Percentiles rank a stretch among this genome's conserved stretches.
These are phyloP conservation scores for Hevea brasiliensis DNA, from an alignment of 345 rosid genomes.

Conservation along the genomic window DNA sequence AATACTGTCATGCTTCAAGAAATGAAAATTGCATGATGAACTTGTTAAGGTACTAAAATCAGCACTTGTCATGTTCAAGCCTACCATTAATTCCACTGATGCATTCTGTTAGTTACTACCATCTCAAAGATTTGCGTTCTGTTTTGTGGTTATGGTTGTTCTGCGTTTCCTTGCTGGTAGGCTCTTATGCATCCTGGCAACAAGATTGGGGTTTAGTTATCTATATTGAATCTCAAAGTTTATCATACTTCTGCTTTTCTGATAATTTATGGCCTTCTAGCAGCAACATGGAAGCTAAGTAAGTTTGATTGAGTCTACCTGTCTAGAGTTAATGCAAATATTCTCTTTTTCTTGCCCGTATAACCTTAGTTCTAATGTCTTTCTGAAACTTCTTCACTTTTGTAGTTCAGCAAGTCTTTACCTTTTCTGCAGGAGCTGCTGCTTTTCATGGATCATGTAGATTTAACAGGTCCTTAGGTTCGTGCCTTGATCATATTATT, in stretches of 20 bases:
- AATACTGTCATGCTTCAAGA: neutral
- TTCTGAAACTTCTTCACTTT: neutral
- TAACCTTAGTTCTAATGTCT: neutral
- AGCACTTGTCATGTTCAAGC: neutral
- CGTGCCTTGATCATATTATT: slow-evolving; percentile 61
- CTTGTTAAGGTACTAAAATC: neutral
- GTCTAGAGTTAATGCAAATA: slow-evolving; percentile 32
- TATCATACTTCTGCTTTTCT: slow-evolving; percentile 4
- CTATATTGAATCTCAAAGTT: slow-evolving; percentile 1
- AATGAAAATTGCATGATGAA: neutral
- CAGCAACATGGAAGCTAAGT: slow-evolving; percentile 49
- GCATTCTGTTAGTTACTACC: neutral
- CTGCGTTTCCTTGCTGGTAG: neutral
- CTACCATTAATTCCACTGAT: neutral
- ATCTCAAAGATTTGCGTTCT: neutral
- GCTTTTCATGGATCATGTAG: slow-evolving; percentile 37
- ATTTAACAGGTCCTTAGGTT: slow-evolving; percentile 35
- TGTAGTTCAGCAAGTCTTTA: neutral
- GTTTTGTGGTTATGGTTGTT: neutral
- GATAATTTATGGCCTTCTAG: slow-evolving; percentile 19
- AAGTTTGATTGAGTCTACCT: slow-evolving; percentile 17
- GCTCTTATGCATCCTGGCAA: neutral
- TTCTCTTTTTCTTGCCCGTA: neutral
- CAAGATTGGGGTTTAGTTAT: neutral
- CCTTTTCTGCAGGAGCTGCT: slow-evolving; percentile 44